Percentiles rank a stretch among this genome's conserved stretches.
phyloP scores from a whole-genome alignment of 2,329 filamentous ascomycete species.

The Thelonectria olida region DNA sequence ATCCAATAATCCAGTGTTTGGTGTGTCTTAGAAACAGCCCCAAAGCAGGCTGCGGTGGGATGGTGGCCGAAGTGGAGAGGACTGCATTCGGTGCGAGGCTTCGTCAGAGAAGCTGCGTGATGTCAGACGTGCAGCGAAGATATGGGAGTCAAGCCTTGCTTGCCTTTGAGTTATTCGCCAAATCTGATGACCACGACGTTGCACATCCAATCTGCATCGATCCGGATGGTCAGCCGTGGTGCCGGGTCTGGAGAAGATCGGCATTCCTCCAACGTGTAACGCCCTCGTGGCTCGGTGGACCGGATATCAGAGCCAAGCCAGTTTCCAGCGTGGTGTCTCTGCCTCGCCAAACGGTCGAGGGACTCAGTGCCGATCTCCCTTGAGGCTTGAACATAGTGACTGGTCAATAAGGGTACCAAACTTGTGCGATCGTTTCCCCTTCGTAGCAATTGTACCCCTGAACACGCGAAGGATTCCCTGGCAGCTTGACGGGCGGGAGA shows the following conservation, averaged over 20 bases:
- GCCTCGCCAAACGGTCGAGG: conserved; percentile 2
- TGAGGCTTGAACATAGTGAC: background rate
- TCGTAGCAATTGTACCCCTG: background rate
- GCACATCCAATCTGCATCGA: background rate
- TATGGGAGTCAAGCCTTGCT: conserved; percentile 6
- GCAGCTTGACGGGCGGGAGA: background rate
- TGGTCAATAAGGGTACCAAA: background rate
- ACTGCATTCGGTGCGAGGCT: background rate
- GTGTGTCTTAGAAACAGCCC: background rate
- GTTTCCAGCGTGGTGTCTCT: conserved; percentile 16
- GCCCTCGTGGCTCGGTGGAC: background rate
- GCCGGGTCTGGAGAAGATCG: conserved; percentile 1
- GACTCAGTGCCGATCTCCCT: background rate
- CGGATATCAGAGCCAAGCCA: background rate
- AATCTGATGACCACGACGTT: background rate
- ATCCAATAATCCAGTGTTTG: background rate
- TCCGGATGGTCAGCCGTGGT: background rate
- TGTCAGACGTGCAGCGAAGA: background rate
- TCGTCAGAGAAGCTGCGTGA: background rate
- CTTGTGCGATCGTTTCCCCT: background rate
- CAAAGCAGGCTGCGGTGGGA: background rate
- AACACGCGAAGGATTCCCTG: background rate
- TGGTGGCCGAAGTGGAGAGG: background rate
- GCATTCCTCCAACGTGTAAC: conserved; percentile 4
- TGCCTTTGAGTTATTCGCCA: background rate